phyloP scores from a whole-genome alignment of 768 basidiomycete genomes.

The Amanita rubescens region DNA sequence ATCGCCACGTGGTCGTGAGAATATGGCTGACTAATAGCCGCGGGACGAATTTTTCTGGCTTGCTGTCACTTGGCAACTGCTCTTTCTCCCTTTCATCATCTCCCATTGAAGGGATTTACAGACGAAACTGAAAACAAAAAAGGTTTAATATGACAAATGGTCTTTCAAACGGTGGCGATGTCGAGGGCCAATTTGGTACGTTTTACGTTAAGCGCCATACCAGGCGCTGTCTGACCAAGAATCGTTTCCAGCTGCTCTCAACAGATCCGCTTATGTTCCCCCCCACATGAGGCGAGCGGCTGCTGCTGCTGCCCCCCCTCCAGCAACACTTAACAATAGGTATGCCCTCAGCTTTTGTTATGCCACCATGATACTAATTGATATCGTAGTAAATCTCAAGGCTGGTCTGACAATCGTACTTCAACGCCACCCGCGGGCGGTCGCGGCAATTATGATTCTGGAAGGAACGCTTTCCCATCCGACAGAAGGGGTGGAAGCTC shows the following conservation, averaged over 20 bases:
- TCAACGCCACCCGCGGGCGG: constrained; percentile 50
- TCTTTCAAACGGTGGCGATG: constrained; percentile 72
- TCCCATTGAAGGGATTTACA: constrained; percentile 19
- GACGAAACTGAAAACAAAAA: constrained; percentile 1
- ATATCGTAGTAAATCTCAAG: constrained; percentile 35
- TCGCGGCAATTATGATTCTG: constrained; percentile 36
- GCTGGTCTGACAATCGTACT: constrained; percentile 69
- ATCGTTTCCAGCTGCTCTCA: constrained; percentile 54
- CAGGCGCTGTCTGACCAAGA: constrained; percentile 7
- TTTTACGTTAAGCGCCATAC: constrained; percentile 12
- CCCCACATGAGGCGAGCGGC: constrained; percentile 87
- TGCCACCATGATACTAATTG: constrained; percentile 12
- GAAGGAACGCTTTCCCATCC: constrained; percentile 22
- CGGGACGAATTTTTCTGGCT: constrained; percentile 19
- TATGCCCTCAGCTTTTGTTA: constrained; percentile 24
- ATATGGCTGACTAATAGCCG: constrained; percentile 11
- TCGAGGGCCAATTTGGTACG: constrained; percentile 73
- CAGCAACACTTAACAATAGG: constrained; percentile 46
- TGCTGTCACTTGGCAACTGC: constrained; percentile 21
- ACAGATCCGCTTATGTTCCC: constrained; percentile 81
- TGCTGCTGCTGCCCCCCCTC: constrained; percentile 52
- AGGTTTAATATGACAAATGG: constrained; percentile 79
- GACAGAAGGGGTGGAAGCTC: constrained; percentile 35
- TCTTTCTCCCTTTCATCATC: constrained; percentile 25
- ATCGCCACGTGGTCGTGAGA: constrained; percentile 11